phyloP scores from a whole-genome alignment of 805 yeast species.

The Jamesozyma lodderae region DNA sequence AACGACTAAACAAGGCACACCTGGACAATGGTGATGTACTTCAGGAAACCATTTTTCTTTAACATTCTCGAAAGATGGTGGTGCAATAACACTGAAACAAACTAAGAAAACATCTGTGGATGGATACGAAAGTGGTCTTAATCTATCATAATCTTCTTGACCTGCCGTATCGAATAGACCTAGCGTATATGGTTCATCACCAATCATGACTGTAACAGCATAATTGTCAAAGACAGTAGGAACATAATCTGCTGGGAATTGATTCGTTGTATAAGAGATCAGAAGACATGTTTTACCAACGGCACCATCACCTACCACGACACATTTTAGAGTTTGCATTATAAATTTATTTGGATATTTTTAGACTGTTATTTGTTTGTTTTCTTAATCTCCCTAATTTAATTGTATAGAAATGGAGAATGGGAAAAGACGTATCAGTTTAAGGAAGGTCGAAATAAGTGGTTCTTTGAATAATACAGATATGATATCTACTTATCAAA shows the following conservation, averaged over 20 bases:
- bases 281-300: constrained; percentile 96
- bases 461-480: too few species aligned
- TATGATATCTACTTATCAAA: too few species aligned
- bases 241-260: constrained; percentile 95
- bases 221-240: constrained; percentile 97
- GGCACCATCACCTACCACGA: constrained; percentile 99
- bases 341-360: constrained; percentile 5
- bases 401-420: neutral
- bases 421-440: too few species aligned
- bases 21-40: constrained; percentile 97
- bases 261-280: constrained; percentile 92
- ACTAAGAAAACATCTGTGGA: constrained; percentile 94
- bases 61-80: constrained; percentile 94
- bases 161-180: constrained; percentile 99
- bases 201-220: constrained; percentile 91
- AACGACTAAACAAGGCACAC: constrained; percentile 92
- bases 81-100: constrained; percentile 93
- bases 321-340: constrained; percentile 72
- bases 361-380: too few species aligned
- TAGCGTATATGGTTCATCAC: constrained; percentile 94
- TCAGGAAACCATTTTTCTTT: constrained; percentile 99
- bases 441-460: too few species aligned
- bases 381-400: neutral
- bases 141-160: constrained; percentile 96
- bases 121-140: constrained; percentile 93